Evolutionary conservation across 768 basidiomycete species (phyloP), one percentile per base, ranked within the genome.

Genomic region (Russula olivacea): DNA sequence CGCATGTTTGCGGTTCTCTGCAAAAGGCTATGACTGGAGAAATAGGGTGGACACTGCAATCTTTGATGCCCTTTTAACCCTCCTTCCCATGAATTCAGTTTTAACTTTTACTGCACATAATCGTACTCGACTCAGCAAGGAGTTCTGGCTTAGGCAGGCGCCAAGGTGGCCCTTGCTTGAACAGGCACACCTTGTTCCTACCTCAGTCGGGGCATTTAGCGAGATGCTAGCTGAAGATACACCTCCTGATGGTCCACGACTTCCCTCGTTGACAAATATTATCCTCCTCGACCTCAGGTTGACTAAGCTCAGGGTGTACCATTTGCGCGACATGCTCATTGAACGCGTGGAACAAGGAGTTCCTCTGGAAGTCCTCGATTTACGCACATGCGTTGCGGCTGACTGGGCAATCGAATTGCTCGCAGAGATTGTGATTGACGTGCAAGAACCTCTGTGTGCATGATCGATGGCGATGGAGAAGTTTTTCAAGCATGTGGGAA

Each of bases 391-490:
- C 23, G 15, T 7, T 5, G 38, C 17, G 14, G 21, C 4, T 5
- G 38, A 23, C n/a, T 17, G 14, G 15, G 38, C 82, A 57, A 79
- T 55, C 43, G 9, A 6, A 45, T n/a, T 8, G 2, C 17, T 45
- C 7, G 8, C 19, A 45, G 43, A 45, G n/a, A n/a, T 45, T 45
- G 43, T 19, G 43, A 14, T 45, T n/a, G 43, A 45, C 19, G 43
- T 45, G 43, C 3, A 19, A 45, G 43, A 4, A 4, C 43, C n/a
- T 36, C 2, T 36, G 36, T 0, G 14, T 36, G 2, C 36, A 6
- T 3, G 9, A 19, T 2, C 6, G 41, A 41, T 17, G 41, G 6
- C 17, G 41, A 41, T 2, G 17, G 41, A 41, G 30, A 30, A 28
- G 40, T 19, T 8, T 8, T 19, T 19, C 36, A 36, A 36, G 12